phyloP scores from a whole-genome alignment of 495 filamentous ascomycete species.

The Xylaria intraflava region DNA sequence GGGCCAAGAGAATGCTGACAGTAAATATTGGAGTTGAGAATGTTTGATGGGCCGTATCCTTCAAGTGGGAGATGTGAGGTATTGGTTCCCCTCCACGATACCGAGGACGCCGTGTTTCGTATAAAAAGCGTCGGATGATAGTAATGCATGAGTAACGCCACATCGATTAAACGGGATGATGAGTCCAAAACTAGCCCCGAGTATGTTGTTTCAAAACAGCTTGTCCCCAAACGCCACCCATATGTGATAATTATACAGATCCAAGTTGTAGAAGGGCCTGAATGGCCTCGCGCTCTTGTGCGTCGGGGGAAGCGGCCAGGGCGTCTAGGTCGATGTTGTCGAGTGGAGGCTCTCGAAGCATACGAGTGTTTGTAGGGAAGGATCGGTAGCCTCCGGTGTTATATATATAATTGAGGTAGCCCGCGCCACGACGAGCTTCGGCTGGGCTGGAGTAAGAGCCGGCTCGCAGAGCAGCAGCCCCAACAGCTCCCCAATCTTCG shows the following conservation, averaged over 20 bases:
- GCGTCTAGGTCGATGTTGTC: conserved; percentile 44
- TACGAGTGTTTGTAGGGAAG: conserved; percentile 37
- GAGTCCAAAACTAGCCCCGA: conserved; percentile 21
- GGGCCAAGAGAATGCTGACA: conserved; percentile 21
- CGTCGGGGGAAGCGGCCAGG: conserved; percentile 48
- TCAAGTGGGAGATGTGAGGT: conserved; percentile 11
- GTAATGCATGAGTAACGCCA: conserved; percentile 20
- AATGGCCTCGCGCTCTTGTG: conserved; percentile 75
- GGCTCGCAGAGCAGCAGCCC: conserved; percentile 74
- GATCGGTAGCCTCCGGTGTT: conserved; percentile 42
- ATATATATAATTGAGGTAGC: conserved; percentile 42
- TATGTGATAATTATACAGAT: conserved; percentile 66
- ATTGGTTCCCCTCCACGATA: conserved; percentile 10
- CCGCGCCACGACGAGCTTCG: conserved; percentile 27
- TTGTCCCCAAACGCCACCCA: conserved; percentile 38
- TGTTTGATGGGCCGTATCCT: conserved; percentile 4
- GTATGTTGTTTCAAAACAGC: conserved; percentile 19
- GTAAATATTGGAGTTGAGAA: conserved; percentile 6
- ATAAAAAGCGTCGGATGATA: conserved; percentile 19
- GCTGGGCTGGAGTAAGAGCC: conserved; percentile 49
- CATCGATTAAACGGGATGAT: conserved; percentile 16
- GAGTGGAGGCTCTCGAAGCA: conserved; percentile 42
- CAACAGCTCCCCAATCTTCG: conserved; percentile 92
- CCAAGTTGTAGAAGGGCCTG: conserved; percentile 79
- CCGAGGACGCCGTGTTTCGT: conserved; percentile 17